Percentiles rank a stretch among this genome's conserved stretches.
phyloP scores from a whole-genome alignment of 768 basidiomycete genomes.

The Boletus rubroflammeus region DNA sequence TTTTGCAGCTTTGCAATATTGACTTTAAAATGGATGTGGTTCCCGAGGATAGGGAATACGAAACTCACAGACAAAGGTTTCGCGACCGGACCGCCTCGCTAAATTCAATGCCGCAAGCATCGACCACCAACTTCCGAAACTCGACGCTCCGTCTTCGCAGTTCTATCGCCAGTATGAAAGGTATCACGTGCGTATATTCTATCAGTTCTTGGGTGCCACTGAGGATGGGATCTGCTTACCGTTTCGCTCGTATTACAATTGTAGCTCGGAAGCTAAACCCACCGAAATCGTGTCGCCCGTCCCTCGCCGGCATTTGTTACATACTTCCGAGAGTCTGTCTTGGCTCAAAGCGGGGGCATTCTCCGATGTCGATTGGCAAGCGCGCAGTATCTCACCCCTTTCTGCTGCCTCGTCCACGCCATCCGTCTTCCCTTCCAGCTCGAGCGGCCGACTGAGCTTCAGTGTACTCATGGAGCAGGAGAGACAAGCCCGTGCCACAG shows the following conservation, averaged over 20 bases:
- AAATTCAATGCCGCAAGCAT: conserved; percentile 6
- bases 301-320: conserved; percentile 63
- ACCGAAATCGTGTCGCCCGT: conserved; percentile 59
- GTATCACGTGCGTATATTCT: conserved; percentile 12
- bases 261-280: conserved; percentile 27
- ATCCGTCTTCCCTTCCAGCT: conserved; percentile 23
- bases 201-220: neutral
- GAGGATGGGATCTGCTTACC: neutral
- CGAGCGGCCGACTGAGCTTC: conserved; percentile 36
- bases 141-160: conserved; percentile 17
- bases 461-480: conserved; percentile 41
- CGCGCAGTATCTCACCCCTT: conserved; percentile 45
- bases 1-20: neutral
- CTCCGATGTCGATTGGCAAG: conserved; percentile 39
- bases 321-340: conserved; percentile 53
- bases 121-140: conserved; percentile 2
- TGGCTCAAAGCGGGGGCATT: conserved; percentile 51
- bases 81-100: conserved; percentile 17
- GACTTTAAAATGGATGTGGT: conserved; percentile 17
- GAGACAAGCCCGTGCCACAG: conserved; percentile 5
- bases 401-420: conserved; percentile 32
- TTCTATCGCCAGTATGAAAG: conserved; percentile 13
- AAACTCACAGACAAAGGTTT: neutral
- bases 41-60: conserved; percentile 8
- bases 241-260: neutral